Evolutionary conservation across 495 filamentous ascomycete species (phyloP), one percentile per base, ranked within the genome.

Genomic region (Thozetella sp.): DNA sequence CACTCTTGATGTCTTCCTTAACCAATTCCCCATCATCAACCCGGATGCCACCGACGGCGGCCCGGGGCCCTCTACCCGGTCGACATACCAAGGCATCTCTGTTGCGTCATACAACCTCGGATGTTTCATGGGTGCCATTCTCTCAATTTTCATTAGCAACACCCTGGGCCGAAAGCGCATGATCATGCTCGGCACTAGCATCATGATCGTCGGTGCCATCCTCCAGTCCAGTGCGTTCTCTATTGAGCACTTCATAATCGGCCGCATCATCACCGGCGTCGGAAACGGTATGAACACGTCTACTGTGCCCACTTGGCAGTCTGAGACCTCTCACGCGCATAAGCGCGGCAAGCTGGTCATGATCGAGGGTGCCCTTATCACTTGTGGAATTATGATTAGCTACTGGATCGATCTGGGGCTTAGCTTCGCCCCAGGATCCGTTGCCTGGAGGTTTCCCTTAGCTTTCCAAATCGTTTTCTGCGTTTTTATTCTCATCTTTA

Each of bases 341-440:
- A 83, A 85, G 53, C 83, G 89, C 65, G 90, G 91, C 15, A 88
- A 89, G 62, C 76, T 93, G 64, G 88, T 93, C 69, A 92, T 92
- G 89, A 87, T 93, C 54, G 88, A 92, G 70, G 80, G 80, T 26
- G 89, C 88, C 17, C 77, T 91, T 70, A 89, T 92, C 63, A 90
- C 89, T 2, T 82, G 82, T 30, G 90, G 90, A 64, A 86, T 92
- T 62, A 87, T 85, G 60, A 76, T 92, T 67, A 84, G 80, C 64
- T 91, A 93, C 74, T 93, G 90, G 90, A 80, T 93, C 51, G 86
- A 87, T 60, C 89, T 90, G 51, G 91, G 83, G 20, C 79, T 91
- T 48, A 83, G 85, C 30, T 93, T 87, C 58, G 68, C 88, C 45
- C 81, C 86, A 54, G 84, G 68, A 58, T 81, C 83, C 19, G 84